Percentiles rank a stretch among this genome's conserved stretches.
Conservation (phyloP, 257 asterid species). For the Mitragyna speciosa region DNA sequence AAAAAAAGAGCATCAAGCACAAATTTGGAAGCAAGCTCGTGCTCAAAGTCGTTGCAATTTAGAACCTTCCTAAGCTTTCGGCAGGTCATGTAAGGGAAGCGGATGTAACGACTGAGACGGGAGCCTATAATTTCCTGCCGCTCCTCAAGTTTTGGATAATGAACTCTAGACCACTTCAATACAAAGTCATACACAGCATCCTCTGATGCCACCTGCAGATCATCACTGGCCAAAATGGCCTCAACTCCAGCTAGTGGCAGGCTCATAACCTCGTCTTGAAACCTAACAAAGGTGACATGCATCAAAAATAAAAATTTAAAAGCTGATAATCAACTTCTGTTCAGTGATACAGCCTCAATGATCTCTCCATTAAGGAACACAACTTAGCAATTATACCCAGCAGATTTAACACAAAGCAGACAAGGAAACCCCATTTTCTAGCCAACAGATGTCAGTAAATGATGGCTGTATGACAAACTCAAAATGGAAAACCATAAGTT, state of each 20-base stretch:
- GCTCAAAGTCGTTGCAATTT: constrained; percentile 71
- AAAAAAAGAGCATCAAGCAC: constrained; percentile 78
- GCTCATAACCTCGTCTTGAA: constrained; percentile 76
- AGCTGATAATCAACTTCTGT: background rate
- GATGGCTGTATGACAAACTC: background rate
- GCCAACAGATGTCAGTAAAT: background rate
- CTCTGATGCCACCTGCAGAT: constrained; percentile 87
- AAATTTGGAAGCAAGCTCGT: constrained; percentile 55
- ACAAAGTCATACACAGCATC: constrained; percentile 89
- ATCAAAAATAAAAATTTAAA: constrained; percentile 1
- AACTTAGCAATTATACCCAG: background rate
- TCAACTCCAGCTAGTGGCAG: constrained; percentile 89
- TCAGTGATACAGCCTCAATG: background rate
- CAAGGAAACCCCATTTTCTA: background rate
- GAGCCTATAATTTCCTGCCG: constrained; percentile 64
- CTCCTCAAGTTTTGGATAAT: constrained; percentile 59
- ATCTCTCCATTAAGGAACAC: background rate
- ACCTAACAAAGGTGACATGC: constrained; percentile 40
- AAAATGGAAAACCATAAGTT: background rate
- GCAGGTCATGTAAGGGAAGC: constrained; percentile 81
- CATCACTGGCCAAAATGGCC: constrained; percentile 81
- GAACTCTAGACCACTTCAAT: constrained; percentile 71
- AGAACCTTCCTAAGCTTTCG: constrained; percentile 77
- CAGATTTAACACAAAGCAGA: background rate
- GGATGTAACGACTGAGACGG: constrained; percentile 64